Percentiles rank a stretch among this genome's conserved stretches.
Evolutionary conservation across 352 stramenopile species (phyloP).

Genomic region (Phytophthora sp.): DNA sequence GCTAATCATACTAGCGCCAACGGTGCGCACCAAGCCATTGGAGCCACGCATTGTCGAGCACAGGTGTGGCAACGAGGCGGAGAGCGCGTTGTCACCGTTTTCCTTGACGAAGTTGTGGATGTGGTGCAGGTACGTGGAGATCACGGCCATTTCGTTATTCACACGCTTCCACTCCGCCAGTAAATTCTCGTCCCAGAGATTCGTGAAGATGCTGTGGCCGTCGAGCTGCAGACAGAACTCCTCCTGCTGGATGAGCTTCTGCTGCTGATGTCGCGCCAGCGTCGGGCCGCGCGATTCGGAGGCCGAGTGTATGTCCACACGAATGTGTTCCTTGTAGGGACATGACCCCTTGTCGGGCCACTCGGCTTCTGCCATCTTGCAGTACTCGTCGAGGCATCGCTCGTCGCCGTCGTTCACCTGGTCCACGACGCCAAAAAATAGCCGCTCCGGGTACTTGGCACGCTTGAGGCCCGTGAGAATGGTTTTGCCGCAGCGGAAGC

Average conservation of each 20-base stretch:
- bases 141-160: constrained; percentile 85
- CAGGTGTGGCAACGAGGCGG: constrained; percentile 68
- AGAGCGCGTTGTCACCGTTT: constrained; percentile 77
- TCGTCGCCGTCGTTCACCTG: constrained; percentile 77
- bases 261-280: constrained; percentile 80
- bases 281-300: constrained; percentile 81
- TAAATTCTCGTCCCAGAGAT: constrained; percentile 80
- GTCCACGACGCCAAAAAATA: constrained; percentile 87
- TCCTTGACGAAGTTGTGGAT: constrained; percentile 83
- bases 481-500: constrained; percentile 81
- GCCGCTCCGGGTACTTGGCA: constrained; percentile 65
- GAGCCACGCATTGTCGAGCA: constrained; percentile 77
- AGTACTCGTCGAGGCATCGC: constrained; percentile 80
- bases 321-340: constrained; percentile 74
- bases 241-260: constrained; percentile 75
- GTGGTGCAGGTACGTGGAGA: constrained; percentile 85
- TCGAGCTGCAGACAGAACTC: constrained; percentile 89
- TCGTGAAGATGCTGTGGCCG: constrained; percentile 88
- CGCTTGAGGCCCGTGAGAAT: constrained; percentile 82
- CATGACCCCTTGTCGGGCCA: constrained; percentile 72
- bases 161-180: constrained; percentile 76
- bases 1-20: constrained; percentile 83
- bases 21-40: constrained; percentile 72
- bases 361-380: constrained; percentile 70
- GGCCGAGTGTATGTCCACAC: constrained; percentile 67